Evolutionary conservation across 2,329 filamentous ascomycete species (phyloP).

Genomic region (Pseudopyrenochaeta lycopersici): DNA sequence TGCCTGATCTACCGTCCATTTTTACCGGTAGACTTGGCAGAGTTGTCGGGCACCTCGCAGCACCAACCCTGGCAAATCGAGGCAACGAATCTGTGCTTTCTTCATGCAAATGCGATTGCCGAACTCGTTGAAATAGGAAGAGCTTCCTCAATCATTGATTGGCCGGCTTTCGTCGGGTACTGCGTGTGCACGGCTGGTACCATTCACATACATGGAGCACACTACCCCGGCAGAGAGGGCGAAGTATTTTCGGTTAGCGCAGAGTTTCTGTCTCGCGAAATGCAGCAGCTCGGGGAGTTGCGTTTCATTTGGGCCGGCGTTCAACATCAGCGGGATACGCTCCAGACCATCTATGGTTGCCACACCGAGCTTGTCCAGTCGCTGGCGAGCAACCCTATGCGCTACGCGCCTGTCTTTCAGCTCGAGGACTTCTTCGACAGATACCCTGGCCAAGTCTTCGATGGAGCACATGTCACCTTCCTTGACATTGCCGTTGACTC

Average conservation of each 20-base stretch:
- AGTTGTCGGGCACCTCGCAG: conserved; percentile 80
- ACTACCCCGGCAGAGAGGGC: conserved; percentile 73
- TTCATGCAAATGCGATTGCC: conserved; percentile 87
- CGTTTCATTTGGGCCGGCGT: conserved; percentile 79
- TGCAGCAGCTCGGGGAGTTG: conserved; percentile 80
- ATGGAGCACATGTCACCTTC: conserved; percentile 77
- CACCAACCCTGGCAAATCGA: conserved; percentile 95
- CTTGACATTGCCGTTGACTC: conserved; percentile 71
- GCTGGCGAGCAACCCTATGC: conserved; percentile 71
- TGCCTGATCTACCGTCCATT: conserved; percentile 89
- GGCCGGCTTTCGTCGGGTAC: conserved; percentile 87
- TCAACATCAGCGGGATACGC: conserved; percentile 80
- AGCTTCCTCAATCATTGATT: conserved; percentile 77
- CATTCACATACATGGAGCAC: conserved; percentile 85
- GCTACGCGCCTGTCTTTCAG: conserved; percentile 82
- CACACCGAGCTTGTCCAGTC: conserved; percentile 82
- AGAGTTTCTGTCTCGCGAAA: conserved; percentile 78
- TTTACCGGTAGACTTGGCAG: conserved; percentile 82
- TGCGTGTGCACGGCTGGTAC: conserved; percentile 88
- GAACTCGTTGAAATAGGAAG: conserved; percentile 83
- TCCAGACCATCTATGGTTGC: conserved; percentile 80
- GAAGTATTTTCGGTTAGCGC: conserved; percentile 70
- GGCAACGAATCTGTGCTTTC: conserved; percentile 84
- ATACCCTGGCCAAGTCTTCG: conserved; percentile 76
- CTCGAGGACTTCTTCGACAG: conserved; percentile 89